phyloP scores from a whole-genome alignment of 192 early-diverging fungal genomes.

The Coemansia sp. region DNA sequence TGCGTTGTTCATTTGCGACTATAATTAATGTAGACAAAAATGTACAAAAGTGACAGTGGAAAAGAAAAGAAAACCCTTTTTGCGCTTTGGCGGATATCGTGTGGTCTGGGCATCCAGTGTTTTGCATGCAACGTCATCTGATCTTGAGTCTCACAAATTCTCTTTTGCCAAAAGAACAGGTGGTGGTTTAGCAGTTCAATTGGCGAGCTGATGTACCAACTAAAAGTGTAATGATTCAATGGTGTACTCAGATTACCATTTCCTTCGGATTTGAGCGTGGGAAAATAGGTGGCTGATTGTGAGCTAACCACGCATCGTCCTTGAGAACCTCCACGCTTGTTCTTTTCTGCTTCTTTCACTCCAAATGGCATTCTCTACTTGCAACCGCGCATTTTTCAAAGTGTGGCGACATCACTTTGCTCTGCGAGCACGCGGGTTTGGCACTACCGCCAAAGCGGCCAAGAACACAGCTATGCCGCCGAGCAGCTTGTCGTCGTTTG shows the following conservation, averaged over 20 bases:
- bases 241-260: neutral
- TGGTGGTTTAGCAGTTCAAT: neutral
- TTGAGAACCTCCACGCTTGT: neutral
- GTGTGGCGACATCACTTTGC: neutral
- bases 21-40: neutral
- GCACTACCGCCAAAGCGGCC: constrained; percentile 2
- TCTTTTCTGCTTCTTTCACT: neutral
- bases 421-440: constrained; percentile 13
- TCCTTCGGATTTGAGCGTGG: neutral
- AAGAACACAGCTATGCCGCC: constrained; percentile 12
- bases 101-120: neutral
- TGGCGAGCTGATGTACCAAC: too few relatives aligned
- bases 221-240: too few relatives aligned
- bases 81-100: neutral
- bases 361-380: neutral
- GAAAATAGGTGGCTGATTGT: neutral
- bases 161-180: neutral
- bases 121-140: constrained; percentile 3
- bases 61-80: neutral
- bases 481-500: constrained; percentile 41
- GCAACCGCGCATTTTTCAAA: neutral
- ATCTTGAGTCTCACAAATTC: neutral
- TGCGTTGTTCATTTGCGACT: neutral
- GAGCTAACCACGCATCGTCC: neutral
- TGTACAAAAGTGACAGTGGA: neutral